Percentiles rank a stretch among this genome's conserved stretches.
Evolutionary conservation across 2,329 filamentous ascomycete species (phyloP).

Genomic region (Ilyonectria mors-panacis): DNA sequence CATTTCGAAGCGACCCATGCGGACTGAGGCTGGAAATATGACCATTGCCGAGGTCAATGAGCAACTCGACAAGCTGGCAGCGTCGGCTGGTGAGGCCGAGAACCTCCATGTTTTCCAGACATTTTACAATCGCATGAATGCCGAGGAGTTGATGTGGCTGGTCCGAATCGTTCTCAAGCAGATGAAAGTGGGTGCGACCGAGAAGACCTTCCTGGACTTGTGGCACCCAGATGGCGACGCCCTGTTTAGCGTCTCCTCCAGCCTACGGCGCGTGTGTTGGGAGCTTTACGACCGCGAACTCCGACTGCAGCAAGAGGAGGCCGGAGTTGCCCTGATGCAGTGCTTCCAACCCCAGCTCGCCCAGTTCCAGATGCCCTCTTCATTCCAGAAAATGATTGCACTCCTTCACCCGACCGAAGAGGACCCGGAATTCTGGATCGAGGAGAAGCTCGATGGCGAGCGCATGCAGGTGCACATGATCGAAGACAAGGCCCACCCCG

Average conservation of each 20-base stretch:
- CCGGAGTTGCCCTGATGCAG: constrained; percentile 86
- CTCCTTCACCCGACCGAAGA: constrained; percentile 76
- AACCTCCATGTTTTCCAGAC: constrained; percentile 85
- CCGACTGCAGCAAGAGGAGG: constrained; percentile 81
- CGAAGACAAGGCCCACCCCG: constrained; percentile 75
- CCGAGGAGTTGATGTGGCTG: constrained; percentile 94
- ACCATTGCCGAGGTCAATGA: constrained; percentile 92
- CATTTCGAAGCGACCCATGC: constrained; percentile 85
- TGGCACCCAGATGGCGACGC: constrained; percentile 86
- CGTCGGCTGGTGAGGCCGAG: constrained; percentile 83
- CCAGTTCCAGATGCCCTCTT: constrained; percentile 86
- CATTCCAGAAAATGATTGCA: constrained; percentile 83
- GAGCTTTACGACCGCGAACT: constrained; percentile 83
- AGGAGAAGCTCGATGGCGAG: constrained; percentile 97
- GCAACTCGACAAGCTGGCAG: constrained; percentile 83
- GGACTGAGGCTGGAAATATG: constrained; percentile 81
- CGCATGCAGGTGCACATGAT: constrained; percentile 97
- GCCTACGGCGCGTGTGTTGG: constrained; percentile 93
- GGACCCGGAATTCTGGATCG: constrained; percentile 91
- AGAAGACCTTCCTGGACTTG: constrained; percentile 87
- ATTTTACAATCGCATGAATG: constrained; percentile 93
- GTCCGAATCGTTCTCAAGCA: constrained; percentile 92
- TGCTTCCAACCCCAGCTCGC: constrained; percentile 97
- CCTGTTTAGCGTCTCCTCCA: constrained; percentile 92
- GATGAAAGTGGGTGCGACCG: constrained; percentile 82